These are phyloP conservation scores for Suillus variegatus DNA, from an alignment of 768 basidiomycete genomes.

Conservation along the genomic window DNA sequence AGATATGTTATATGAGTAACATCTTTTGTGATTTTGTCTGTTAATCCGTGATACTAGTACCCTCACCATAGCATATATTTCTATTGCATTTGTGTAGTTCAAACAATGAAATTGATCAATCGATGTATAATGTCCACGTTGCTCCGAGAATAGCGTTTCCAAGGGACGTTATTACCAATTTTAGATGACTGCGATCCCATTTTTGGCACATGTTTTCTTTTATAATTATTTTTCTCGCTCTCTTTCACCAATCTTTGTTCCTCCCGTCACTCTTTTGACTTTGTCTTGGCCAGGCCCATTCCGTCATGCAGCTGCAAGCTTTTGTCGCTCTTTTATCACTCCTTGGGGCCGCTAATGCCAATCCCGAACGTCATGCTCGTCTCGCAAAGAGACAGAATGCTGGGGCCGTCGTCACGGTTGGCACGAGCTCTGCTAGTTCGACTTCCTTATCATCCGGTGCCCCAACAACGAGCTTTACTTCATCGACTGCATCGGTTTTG, in stretches of 20 bases:
- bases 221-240: too few relatives aligned
- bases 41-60: constrained; percentile 19
- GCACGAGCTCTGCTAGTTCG: background rate
- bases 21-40: constrained; percentile 16
- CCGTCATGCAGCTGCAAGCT: constrained; percentile 45
- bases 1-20: constrained; percentile 12
- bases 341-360: constrained; percentile 38
- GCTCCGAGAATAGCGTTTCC: background rate
- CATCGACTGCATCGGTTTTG: constrained; percentile 16
- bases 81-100: constrained; percentile 15
- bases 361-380: constrained; percentile 36
- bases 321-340: constrained; percentile 48
- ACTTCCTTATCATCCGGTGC: background rate
- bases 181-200: background rate
- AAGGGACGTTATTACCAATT: background rate
- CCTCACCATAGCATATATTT: constrained; percentile 30
- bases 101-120: too few relatives aligned
- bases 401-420: constrained; percentile 5
- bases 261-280: constrained; percentile 13
- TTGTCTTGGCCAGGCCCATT: constrained; percentile 9
- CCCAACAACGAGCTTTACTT: background rate
- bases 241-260: background rate
- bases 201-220: too few relatives aligned
- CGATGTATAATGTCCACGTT: too few relatives aligned
- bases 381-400: constrained; percentile 39